These are phyloP conservation scores for Trematosphaeria pertusa DNA, from an alignment of 2,329 filamentous ascomycete genomes.

Conservation along the genomic window DNA sequence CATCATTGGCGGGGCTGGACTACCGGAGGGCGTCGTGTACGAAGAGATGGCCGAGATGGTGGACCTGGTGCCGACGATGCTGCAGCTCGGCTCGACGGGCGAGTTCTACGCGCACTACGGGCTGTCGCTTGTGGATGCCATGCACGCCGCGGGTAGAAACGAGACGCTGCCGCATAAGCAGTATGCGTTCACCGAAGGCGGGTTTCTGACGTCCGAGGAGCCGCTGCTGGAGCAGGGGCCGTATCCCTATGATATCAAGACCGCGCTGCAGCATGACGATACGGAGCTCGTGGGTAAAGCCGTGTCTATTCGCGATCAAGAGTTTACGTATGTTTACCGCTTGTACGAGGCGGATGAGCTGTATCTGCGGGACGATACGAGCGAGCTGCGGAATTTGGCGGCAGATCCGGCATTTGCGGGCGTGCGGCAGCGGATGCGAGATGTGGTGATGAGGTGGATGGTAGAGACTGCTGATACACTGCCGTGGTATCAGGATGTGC, in stretches of 20 bases:
- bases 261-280: conserved; percentile 55
- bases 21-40: conserved; percentile 45
- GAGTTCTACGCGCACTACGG: conserved; percentile 54
- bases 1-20: conserved; percentile 52
- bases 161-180: conserved; percentile 39
- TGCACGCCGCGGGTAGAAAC: conserved; percentile 19
- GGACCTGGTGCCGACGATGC: conserved; percentile 54
- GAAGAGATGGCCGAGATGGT: conserved; percentile 55
- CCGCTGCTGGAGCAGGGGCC: conserved; percentile 54
- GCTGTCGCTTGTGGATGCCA: conserved; percentile 41
- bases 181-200: conserved; percentile 55
- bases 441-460: not conserved
- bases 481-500: not conserved
- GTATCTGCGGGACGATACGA: conserved; percentile 49
- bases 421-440: not conserved
- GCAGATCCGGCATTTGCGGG: conserved; percentile 10
- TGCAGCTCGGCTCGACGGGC: conserved; percentile 48
- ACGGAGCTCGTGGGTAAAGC: conserved; percentile 54
- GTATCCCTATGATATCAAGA: conserved; percentile 58
- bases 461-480: not conserved
- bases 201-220: conserved; percentile 54
- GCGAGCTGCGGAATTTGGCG: conserved; percentile 52
- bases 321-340: conserved; percentile 55
- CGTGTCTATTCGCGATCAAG: conserved; percentile 45
- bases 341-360: conserved; percentile 56